Base-by-base conservation (phyloP, 2,329 filamentous ascomycete species). In the Sordariomycetes sp. region DNA sequence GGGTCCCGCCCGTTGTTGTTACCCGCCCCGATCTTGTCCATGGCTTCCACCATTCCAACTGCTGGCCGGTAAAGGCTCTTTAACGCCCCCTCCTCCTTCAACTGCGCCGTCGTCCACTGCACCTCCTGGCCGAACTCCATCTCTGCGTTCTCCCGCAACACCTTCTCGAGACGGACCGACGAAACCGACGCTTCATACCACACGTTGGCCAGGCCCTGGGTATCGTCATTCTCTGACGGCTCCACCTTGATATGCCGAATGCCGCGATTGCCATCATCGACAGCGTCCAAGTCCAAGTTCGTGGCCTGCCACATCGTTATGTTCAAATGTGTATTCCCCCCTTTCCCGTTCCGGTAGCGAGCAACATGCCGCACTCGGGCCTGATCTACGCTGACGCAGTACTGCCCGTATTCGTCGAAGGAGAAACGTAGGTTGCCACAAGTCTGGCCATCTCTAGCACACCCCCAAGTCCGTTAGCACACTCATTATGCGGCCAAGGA, bases 1-100 rank as follows among this genome's bases (percentile, higher is more conserved):
- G 54, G 39, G 24, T 52, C 28, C 32, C 55, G 48, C n/a, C 55
- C 55, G 28, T 68, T 67, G 36, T 64, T 57, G 39, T 70, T 70
- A 1, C 59, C 61, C 3, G 52, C 36, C 0, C 69, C 69, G 13
- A 70, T 60, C 0, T 58, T 45, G 56, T 70, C 68, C 65, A 70
- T 68, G n/a, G 62, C 59, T 1, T 60, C 56, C 12, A 70, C 58
- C 64, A 70, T 68, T 2, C 57, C 60, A 6, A 70, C 39, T 0
- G 65, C 66, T 2, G 66, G 64, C 13, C 61, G 59, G 50, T 64
- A 68, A 5, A 71, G 59, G 12, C 63, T 61, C 20, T 62, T 60
- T 20, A 69, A 62, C 0, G 63, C 54, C 2, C 62, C 64, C 5
- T 64, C 59, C 0, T 54, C 36, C 17, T 63, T 57, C 12, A 69